Percentiles rank a stretch among this genome's conserved stretches.
phyloP scores from a whole-genome alignment of 2,329 filamentous ascomycete species.

The Penicillium sp. region DNA sequence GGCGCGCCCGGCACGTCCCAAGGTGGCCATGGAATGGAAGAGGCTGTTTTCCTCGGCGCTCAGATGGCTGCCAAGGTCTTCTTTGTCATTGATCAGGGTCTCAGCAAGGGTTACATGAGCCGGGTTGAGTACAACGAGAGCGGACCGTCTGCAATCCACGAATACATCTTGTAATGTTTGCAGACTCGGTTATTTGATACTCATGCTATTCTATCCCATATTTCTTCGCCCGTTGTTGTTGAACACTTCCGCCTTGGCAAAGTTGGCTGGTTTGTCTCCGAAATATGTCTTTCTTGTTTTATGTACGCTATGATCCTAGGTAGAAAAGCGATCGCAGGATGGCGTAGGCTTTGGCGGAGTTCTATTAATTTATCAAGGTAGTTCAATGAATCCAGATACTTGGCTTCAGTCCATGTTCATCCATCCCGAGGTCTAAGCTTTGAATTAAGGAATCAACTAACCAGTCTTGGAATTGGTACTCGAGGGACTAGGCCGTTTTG shows the following conservation, averaged over 20 bases:
- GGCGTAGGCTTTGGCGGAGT: constrained; percentile 21
- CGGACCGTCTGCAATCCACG: constrained; percentile 57
- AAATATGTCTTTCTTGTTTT: constrained; percentile 14
- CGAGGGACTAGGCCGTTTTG: too few species aligned
- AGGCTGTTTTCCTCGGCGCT: constrained; percentile 75
- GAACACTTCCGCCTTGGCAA: constrained; percentile 5
- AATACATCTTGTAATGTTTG: constrained; percentile 36
- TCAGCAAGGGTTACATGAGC: constrained; percentile 61
- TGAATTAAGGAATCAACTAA: not conserved
- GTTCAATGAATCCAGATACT: not conserved
- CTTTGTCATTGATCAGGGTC: constrained; percentile 59
- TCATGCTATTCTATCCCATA: not conserved
- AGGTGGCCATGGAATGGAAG: constrained; percentile 53
- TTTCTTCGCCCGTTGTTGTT: not conserved
- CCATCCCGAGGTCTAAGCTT: not conserved
- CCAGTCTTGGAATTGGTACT: not conserved
- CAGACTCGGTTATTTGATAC: not conserved
- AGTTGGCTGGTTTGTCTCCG: constrained; percentile 4
- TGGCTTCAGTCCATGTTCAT: not conserved
- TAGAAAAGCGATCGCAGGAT: constrained; percentile 20
- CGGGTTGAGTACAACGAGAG: constrained; percentile 60
- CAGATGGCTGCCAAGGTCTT: constrained; percentile 73
- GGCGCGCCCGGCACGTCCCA: constrained; percentile 31
- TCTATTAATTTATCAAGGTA: constrained; percentile 10
- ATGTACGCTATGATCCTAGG: constrained; percentile 19